Base-by-base conservation (phyloP, 1,284 basidiomycete genomes). In the Ganoderma sp. region DNA sequence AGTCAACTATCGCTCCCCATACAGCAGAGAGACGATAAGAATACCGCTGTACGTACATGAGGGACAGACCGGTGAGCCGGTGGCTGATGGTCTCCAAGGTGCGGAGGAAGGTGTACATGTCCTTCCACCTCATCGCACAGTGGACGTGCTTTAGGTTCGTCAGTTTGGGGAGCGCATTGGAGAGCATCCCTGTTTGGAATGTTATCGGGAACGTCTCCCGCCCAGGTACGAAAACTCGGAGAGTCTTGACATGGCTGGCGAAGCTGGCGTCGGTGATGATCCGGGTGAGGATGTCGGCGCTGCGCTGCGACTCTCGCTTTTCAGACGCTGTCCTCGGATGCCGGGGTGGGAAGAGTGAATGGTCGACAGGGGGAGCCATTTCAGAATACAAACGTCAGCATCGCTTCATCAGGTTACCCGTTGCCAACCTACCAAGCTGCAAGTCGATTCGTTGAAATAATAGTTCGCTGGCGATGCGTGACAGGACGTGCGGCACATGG, bases 121-220 rank as follows among this genome's bases (percentile, higher is more conserved):
- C 82, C 32, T 88, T 86, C 54, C 81, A 84, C 2, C 83, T 81
- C 41, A 89, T 88, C n/a, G 84, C 83, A 45, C 89, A 87, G 74
- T 88, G 86, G 5, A 90, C 83, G 67, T 87, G 87, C 50, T 83
- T 82, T 42, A 91, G 79, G 72, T 87, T 88, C 61, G 78, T 77
- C 39, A 92, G 76, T 73, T 87, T 89, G 19, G 89, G 88, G 17
- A 92, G 79, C 1, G 88, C 88, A 60, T 91, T 91, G 28, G 86
- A 83, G 54, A 92, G 79, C 86, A 91, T 90, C 88, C 90, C 88
- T 48, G 85, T 87, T 77, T 91, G 88, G 76, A 91, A 91, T 1
- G 87, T 84, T 74, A 88, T 82, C 10, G 86, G 81, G 37, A 84
- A 84, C 67, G 83, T 82, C 65, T 86, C 84, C 7, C 82, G 78